Base-by-base conservation (phyloP, 2,329 filamentous ascomycete genomes). In the Microdochium bolleyi region DNA sequence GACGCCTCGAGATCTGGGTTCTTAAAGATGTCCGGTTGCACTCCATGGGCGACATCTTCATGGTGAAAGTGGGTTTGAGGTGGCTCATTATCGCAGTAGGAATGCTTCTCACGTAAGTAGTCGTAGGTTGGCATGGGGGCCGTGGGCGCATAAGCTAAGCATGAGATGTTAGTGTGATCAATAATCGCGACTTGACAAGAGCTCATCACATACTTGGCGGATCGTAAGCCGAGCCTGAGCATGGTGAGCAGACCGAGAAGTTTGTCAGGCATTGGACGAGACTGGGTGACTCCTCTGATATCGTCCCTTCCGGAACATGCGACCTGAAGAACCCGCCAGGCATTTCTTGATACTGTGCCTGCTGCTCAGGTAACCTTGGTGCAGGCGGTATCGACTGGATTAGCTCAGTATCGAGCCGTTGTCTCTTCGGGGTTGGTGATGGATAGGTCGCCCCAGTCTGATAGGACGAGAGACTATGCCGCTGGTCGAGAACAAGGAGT, bases 191-290 rank as follows among this genome's bases (percentile, higher is more conserved):
- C 48, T 19, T 19, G 10, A 3, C 24, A 16, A 21, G 8, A 27
- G 25, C n/a, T 9, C 24, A 27, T 30, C 48, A 49, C 68, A 52
- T 62, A 73, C 70, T 64, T 61, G 63, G 58, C 41, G 67, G 55
- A 24, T 68, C 67, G 57, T 46, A 46, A 19, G 41, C 13, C 21
- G 41, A 46, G 19, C 3, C 58, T 46, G 65, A 61, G 52, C 65
- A 70, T n/a, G 68, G 63, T 27, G 64, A 57, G 53, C 70, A 73
- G 51, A 72, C 34, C 7, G 34, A 38, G n/a, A 38, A 38, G 19
- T 22, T 46, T 46, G 41, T 46, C n/a, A 46, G 41, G 19, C 41
- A 46, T 19, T 46, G 41, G 7, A 46, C 41, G 19, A 46, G 21
- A 24, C 41, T 24, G 3, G 41, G 41, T 13, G 41, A 11, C 9